Evolutionary conservation across 768 basidiomycete genomes (phyloP), one percentile per base, ranked within the genome.

Genomic region (Hirschioporus abietinus): DNA sequence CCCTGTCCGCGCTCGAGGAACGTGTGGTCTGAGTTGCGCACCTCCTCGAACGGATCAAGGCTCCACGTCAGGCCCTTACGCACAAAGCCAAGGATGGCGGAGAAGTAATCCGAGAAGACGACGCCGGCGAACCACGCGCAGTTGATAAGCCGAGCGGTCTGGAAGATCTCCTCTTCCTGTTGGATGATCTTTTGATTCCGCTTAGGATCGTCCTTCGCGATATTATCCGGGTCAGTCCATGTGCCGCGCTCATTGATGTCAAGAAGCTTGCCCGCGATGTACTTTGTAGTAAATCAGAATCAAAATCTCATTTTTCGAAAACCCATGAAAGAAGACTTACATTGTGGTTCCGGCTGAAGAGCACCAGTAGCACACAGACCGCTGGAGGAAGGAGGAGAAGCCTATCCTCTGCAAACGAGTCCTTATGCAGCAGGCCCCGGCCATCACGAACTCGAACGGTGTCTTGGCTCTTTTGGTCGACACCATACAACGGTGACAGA

Each of bases 261-360:
- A 64, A 91, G 79, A 1, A 95, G 78, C 71, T 88, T 92, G 66
- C 80, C 80, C 10, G 90, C 92, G 64, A 94, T 93, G 75, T 90
- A 92, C 91, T 95, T 52, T 68, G 17, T 15, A n/a, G 23, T 2
- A 4, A 62, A 58, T n/a, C 17, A 35, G 58, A 42, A 60, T 52
- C 20, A 34, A 3, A 5, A 1, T n/a, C 23, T 23, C 63, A 20
- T 2, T 59, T 15, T 20, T 58, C 27, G 58, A 57, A 26, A 27
- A 27, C 7, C 20, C n/a, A 30, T 59, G 64, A 7, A 64, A 59
- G 58, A 65, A 35, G 15, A 76, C 88, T 68, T 69, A 93, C 92
- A 71, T 92, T 95, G 72, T 95, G 93, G 68, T 95, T 95, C n/a
- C 93, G 84, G 72, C 82, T 92, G 82, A 94, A 95, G n/a, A 93